Evolutionary conservation across 257 asterid species (phyloP), one percentile per base, ranked within the genome.

Genomic region (Salvia splendens): DNA sequence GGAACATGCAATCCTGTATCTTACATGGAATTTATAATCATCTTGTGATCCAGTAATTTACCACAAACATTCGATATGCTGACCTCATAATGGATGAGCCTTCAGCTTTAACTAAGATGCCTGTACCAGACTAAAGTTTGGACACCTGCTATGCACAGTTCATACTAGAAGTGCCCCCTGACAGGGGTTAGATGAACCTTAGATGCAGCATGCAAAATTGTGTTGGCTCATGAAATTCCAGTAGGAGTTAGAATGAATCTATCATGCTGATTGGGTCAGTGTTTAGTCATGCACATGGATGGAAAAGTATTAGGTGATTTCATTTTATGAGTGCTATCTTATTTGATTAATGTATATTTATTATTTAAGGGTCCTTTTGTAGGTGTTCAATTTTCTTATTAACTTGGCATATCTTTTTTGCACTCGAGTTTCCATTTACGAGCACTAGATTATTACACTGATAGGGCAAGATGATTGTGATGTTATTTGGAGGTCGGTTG

Each of bases 401-500:
- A 49, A 57, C 47, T 9, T 52, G 68, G 52, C 32, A 3, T 33
- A 11, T 33, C 20, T 14, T 11, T 17, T 60, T 24, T 12, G 8
- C 38, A 36, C 55, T 65, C 6, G 28, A 45, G 49, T 56, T 15
- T 53, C 32, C 12, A 8, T 55, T 54, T 53, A 11, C 20, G 12
- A 40, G 43, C 20, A 35, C 5, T n/a, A 3, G 43, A 9, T 28
- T 56, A 14, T 5, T 46, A 45, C 58, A 45, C 46, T 38, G 30
- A 6, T 20, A 12, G 53, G 60, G 15, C 54, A 9, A 15, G 66
- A 47, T 43, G 58, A 20, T 16, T 51, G 53, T 63, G 76, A 36
- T 48, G 43, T 62, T 62, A 54, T 71, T 62, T 16, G 47, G 48
- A 16, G 70, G 16, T 42, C 57, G 30, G 20, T 52, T 63, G 16